Conservation (phyloP, 1,139 yeast genomes). For the Nakaseomyces nivariensis region DNA sequence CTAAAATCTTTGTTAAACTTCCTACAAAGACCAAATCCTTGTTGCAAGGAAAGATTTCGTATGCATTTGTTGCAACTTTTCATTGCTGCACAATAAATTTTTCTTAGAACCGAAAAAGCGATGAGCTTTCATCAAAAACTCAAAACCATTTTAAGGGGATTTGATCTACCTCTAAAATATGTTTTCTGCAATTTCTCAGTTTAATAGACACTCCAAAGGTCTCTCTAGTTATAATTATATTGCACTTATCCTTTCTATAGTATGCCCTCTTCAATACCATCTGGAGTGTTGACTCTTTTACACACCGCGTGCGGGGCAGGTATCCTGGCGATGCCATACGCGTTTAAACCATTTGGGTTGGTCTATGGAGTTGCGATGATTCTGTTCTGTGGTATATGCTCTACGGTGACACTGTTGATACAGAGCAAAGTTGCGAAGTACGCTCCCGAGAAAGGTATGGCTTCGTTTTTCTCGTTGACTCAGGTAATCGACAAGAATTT, state of each 20-base stretch:
- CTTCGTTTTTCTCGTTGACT: constrained; percentile 76
- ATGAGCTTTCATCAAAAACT: no score
- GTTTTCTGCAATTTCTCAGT: no score
- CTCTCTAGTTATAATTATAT: no score
- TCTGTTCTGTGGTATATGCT: constrained; percentile 35
- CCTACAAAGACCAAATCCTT: neutral
- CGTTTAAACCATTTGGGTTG: constrained; percentile 79
- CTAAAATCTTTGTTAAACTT: no score
- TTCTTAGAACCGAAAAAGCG: no score
- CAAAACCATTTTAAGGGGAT: no score
- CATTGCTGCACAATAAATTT: no score
- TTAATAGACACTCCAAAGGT: no score
- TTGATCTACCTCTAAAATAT: no score
- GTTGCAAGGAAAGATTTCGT: no score
- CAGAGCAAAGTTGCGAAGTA: constrained; percentile 36
- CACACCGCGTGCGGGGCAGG: constrained; percentile 75
- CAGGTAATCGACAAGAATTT: constrained; percentile 70
- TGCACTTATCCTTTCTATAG: no score
- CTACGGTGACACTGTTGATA: constrained; percentile 22
- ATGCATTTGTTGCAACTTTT: no score
- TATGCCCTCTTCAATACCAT: constrained; percentile 9
- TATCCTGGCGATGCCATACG: constrained; percentile 85
- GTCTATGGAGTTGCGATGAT: constrained; percentile 58
- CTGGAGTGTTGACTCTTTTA: constrained; percentile 44
- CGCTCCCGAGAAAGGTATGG: constrained; percentile 51